phyloP scores from a whole-genome alignment of 225 moss, liverwort and hornwort species.

The Marchantia paleacea region DNA sequence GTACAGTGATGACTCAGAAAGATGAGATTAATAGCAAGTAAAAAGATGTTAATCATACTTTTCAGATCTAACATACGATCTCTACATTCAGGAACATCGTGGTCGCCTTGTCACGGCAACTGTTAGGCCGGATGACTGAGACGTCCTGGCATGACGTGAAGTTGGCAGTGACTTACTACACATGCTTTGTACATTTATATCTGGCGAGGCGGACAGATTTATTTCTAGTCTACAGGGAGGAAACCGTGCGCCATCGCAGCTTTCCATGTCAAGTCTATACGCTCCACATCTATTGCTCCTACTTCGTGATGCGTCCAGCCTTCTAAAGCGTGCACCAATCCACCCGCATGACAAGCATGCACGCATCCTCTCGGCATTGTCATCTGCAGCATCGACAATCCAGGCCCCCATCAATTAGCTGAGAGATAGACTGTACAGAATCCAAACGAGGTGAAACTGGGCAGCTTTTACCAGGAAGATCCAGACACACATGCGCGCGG shows the following conservation, averaged over 20 bases:
- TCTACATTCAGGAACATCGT: too few relatives aligned
- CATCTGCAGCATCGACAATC: constrained; percentile 28
- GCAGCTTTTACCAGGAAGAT: too few relatives aligned
- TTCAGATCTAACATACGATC: too few relatives aligned
- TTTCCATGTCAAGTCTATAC: constrained; percentile 41
- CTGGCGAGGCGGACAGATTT: too few relatives aligned
- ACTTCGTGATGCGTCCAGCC: constrained; percentile 48
- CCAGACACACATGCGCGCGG: background rate
- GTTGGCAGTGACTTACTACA: too few relatives aligned
- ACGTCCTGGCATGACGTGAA: too few relatives aligned
- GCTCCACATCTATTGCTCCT: constrained; percentile 38
- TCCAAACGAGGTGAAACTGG: background rate
- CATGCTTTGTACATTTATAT: too few relatives aligned
- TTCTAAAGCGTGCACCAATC: constrained; percentile 42
- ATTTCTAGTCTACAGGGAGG: constrained; percentile 14
- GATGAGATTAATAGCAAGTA: too few relatives aligned
- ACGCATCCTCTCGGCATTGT: constrained; percentile 45
- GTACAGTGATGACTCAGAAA: too few relatives aligned
- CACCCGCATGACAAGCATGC: constrained; percentile 48
- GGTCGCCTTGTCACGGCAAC: too few relatives aligned
- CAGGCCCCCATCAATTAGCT: background rate
- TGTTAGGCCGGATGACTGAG: too few relatives aligned
- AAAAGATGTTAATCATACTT: too few relatives aligned
- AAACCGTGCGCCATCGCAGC: constrained; percentile 43
- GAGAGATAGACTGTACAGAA: background rate